Base-by-base conservation (phyloP, 768 basidiomycete species). In the Porphyrellus cyaneotinctus region DNA sequence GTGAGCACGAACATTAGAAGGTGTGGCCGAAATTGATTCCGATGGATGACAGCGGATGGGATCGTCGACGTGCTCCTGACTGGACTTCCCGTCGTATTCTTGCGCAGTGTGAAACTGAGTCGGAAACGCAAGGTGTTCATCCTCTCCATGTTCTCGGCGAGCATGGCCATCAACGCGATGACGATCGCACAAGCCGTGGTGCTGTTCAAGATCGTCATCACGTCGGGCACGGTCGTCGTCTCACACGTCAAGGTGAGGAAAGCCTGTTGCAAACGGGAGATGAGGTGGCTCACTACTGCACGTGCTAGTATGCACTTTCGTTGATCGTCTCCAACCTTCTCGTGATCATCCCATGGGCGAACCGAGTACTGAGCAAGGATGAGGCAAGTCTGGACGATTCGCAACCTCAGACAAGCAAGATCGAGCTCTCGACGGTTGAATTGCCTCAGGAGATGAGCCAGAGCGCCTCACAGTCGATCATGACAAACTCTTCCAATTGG, bases 21-120 rank as follows among this genome's bases (percentile, higher is more conserved):
- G 6, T 6, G 35, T 36, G 9, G 9, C n/a, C 3, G 10, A 32
- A 13, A 32, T 13, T 13, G 14, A 32, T 17, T 36, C n/a, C n/a
- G n/a, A n/a, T n/a, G n/a, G 37, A 23, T 24, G 6, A 33, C 38
- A 67, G 66, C 52, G 45, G 67, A 68, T 26, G 47, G 52, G 18
- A 11, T 63, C 13, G 59, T 47, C 15, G 64, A 66, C 38, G 20
- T 53, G 17, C 41, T 60, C 18, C 44, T 68, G 59, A 55, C 48
- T 18, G 52, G 33, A 4, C 54, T 69, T 11, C 63, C 66, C 1
- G 18, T 61, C 22, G 52, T 57, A 31, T 49, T 60, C 11, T 49
- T 65, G 36, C 52, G 49, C 30, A 45, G 42, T 2, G 43, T 60
- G 14, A 58, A 42, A 9, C 57, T 68, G 6, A 33, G 48, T 2